Percentiles rank a stretch among this genome's conserved stretches.
phyloP scores from a whole-genome alignment of 1,139 yeast genomes.

The Candida pseudoviswanathii region DNA sequence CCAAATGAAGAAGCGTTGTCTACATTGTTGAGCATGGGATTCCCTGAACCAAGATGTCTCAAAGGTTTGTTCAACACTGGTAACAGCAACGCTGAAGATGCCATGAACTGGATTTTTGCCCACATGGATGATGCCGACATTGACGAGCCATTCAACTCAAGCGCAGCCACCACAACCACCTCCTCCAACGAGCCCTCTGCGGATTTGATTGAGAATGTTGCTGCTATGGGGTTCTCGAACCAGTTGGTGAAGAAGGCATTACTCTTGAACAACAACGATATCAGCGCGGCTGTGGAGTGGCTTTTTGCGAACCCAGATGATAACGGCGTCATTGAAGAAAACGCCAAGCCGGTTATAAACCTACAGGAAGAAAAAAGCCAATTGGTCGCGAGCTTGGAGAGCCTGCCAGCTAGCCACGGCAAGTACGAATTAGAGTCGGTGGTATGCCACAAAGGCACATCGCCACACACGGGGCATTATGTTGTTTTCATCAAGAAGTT shows the following conservation, averaged over 20 bases:
- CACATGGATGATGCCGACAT: conserved; percentile 86
- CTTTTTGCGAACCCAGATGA: conserved; percentile 77
- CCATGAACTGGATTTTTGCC: conserved; percentile 88
- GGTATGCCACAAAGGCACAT: conserved; percentile 90
- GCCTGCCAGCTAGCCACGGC: conserved; percentile 9
- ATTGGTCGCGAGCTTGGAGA: conserved; percentile 20
- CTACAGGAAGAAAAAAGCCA: conserved; percentile 24
- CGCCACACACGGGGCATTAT: conserved; percentile 95
- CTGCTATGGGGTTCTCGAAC: conserved; percentile 76
- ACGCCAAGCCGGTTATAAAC: conserved; percentile 19
- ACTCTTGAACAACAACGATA: conserved; percentile 54
- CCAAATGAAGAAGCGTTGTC: conserved; percentile 60
- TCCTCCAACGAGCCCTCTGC: conserved; percentile 27
- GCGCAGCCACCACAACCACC: conserved; percentile 13
- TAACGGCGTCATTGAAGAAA: conserved; percentile 30
- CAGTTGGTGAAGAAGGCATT: conserved; percentile 72
- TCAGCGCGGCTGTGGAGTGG: conserved; percentile 89
- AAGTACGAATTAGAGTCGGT: conserved; percentile 67
- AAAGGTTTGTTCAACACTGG: conserved; percentile 77
- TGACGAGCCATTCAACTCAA: conserved; percentile 58
- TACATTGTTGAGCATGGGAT: conserved; percentile 81
- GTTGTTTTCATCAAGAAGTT: conserved; percentile 69
- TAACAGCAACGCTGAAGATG: conserved; percentile 67
- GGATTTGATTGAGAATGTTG: conserved; percentile 53
- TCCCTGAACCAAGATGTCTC: conserved; percentile 63